Evolutionary conservation across 768 basidiomycete species (phyloP).

Genomic region (Phylloporus sp.): DNA sequence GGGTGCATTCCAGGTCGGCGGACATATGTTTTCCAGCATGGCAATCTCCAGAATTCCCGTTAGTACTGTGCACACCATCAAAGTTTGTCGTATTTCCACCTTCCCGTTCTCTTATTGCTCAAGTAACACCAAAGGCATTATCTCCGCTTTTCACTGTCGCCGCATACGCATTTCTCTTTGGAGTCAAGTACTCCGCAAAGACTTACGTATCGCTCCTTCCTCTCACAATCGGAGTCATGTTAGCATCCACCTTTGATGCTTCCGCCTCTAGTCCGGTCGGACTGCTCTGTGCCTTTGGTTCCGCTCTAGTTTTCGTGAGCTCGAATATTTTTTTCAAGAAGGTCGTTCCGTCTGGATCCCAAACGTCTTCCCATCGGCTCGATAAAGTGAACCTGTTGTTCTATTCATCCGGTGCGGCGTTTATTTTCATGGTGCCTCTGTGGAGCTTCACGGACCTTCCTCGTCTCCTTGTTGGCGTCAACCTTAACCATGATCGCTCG

Average conservation of each 20-base stretch:
- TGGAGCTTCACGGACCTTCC: constrained; percentile 90
- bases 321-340: constrained; percentile 99
- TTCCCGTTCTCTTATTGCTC: constrained; percentile 1
- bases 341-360: constrained; percentile 72
- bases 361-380: constrained; percentile 64
- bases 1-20: constrained; percentile 96
- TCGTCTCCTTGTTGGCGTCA: constrained; percentile 50
- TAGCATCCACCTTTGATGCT: constrained; percentile 92
- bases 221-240: constrained; percentile 93
- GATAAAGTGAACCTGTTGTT: constrained; percentile 96
- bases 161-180: constrained; percentile 90
- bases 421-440: constrained; percentile 92
- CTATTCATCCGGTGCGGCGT: constrained; percentile 93
- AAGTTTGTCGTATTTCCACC: constrained; percentile 49
- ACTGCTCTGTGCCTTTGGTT: constrained; percentile 93
- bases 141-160: constrained; percentile 97
- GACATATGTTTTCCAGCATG: constrained; percentile 96
- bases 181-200: constrained; percentile 86
- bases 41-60: constrained; percentile 96
- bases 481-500: constrained; percentile 44
- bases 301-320: constrained; percentile 93
- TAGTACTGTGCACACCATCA: constrained; percentile 98
- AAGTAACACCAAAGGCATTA: constrained; percentile 59
- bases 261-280: constrained; percentile 83
- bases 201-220: constrained; percentile 95